Evolutionary conservation across 2,329 filamentous ascomycete species (phyloP), one percentile per base, ranked within the genome.

Genomic region (Macrophomina phaseolina): DNA sequence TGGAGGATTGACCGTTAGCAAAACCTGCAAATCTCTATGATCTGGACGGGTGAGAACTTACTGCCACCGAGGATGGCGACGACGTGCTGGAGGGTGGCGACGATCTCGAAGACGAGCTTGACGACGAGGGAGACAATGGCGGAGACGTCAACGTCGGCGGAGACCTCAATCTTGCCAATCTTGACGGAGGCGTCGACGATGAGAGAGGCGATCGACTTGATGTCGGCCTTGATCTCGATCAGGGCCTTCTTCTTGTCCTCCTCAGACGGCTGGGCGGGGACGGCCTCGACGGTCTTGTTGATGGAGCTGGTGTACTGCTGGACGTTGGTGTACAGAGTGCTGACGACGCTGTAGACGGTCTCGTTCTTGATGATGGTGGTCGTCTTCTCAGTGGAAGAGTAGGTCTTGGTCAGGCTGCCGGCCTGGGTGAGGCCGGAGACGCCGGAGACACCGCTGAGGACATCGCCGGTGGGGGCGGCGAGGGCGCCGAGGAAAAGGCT

Each of bases 51-150:
- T 23, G 46, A 40, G 30, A 28, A 62, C 67, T 66, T 68, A 68
- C 67, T 67, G 64, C 45, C 30, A 38, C 67, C 67, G 45, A 68
- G 49, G 42, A 64, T 34, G 56, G 92, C 16, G 83, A 89, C 16
- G 76, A 70, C 45, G 71, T 76, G 4, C 77, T 81, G 46, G 81
- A 81, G 46, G 81, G 79, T 71, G 80, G 82, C 23, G 77, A 80
- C 16, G 75, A 79, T 0, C 79, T 74, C 30, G 70, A 77, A 0
- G 77, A 78, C 5, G 82, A 82, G 2, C 81, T 82, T 18, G 84
- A 85, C 28, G 79, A 84, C 52, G 51, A 66, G 49, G 64, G 40
- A 11, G 52, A 68, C 49, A 18, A 68, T 52, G 49, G 42, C 65
- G 49, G 48, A 51, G 49, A 67, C 49, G 12, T 67, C 60, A 28